Evolutionary conservation across 2,329 filamentous ascomycete genomes (phyloP), one percentile per base, ranked within the genome.

Genomic region (Plectosphaerella cucumerina): DNA sequence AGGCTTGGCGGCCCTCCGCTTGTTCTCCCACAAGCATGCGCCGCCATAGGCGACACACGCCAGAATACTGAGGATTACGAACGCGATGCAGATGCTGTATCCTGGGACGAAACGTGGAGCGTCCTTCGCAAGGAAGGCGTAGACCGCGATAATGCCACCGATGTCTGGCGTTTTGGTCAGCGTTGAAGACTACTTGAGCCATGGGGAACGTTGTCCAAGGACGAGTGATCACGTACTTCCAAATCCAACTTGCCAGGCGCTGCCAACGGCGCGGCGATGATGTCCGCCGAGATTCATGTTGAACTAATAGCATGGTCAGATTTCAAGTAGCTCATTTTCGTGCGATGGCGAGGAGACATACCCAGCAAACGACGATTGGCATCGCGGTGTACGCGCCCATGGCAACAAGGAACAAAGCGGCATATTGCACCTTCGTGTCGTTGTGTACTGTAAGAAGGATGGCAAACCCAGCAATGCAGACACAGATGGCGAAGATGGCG

Each of bases 361-460:
- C 26, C 87, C 88, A 92, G 66, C 87, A 91, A 6, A 91, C 81
- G 42, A 91, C 82, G 26, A 96, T 85, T 0, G 93, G 91, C 87
- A 96, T 92, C n/a, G 91, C 89, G 1, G 84, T 85, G 69, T 95
- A 97, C 0, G 82, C 80, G 47, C 90, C 90, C 71, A 85, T 85
- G 2, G 89, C 86, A 47, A 95, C 82, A 31, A 97, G 73, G 73
- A 95, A 96, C 0, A 97, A 77, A 0, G 87, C 89, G 0, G 76
- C 87, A 61, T 96, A 97, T 65, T 94, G 80, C 6, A 89, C 70
- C 12, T 77, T 56, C 1, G 71, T 73, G 64, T 90, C 80, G 62
- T 87, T 70, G 65, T 93, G 87, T 5, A 93, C 81, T 11, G 74
- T 72, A 46, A 95, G 71, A 8, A 96, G 77, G 54, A 93, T 89